Base-by-base conservation (phyloP, 371 early-diverging fungal genomes). In the Ordospora colligata region DNA sequence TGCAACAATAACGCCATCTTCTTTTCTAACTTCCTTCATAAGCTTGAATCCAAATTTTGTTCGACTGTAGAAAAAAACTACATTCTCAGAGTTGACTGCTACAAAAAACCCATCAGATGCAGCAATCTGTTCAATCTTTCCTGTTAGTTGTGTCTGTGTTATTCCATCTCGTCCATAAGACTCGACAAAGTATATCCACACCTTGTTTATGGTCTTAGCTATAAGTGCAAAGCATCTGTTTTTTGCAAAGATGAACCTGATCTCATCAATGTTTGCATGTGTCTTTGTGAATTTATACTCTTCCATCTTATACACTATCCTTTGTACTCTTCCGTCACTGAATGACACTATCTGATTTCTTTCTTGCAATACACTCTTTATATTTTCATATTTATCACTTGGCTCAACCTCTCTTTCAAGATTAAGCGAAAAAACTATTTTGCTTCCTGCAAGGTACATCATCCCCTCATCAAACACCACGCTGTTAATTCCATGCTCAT, bases 41-140 rank as follows among this genome's bases (percentile, higher is more conserved):
- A 47, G 19, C 10, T 7, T 52, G 54, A 62, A 77, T 1, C 19
- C 47, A 27, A 19, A 65, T 25, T 42, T 67, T 25, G 53, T 21
- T 70, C 51, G 74, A 47, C 43, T 42, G 32, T 78, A 81, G 62
- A 81, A 71, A 14, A 10, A 17, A 49, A 81, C 4, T 2, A 62
- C 23, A 7, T 53, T 50, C 17, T 37, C 25, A 1, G 44, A 37
- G 23, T 67, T 46, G 22, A 37, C 58, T 22, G 66, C 19, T 7
- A 72, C 67, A 68, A 77, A 65, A 8, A 37, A 43, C 8, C 67
- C 62, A 64, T 75, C 72, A 5, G 66, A 32, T 4, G 54, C 75
- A 11, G 27, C 21, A 19, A 70, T 23, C 23, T 69, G 52, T 19
- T 45, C 21, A 21, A 40, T 43, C 25, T 64, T 45, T 63, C 40